Evolutionary conservation across 768 basidiomycete species (phyloP).

Genomic region (Serendipita indica): DNA sequence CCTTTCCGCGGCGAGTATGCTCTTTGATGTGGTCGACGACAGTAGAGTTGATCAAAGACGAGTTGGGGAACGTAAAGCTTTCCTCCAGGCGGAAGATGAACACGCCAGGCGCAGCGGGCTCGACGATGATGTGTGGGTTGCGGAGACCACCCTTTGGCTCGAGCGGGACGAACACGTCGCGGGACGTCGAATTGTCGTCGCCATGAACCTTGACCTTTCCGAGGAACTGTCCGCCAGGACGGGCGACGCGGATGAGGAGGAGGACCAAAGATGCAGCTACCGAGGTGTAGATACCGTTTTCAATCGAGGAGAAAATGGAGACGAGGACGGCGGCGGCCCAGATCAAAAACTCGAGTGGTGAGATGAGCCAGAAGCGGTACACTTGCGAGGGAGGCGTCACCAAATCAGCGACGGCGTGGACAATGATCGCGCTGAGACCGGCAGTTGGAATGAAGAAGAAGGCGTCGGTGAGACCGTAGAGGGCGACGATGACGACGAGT

Average conservation of each 20-base stretch:
- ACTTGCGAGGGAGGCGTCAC: constrained; percentile 71
- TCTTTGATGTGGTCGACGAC: constrained; percentile 72
- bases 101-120: constrained; percentile 70
- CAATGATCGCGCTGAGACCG: constrained; percentile 80
- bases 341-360: constrained; percentile 83
- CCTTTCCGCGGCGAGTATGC: constrained; percentile 60
- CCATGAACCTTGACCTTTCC: constrained; percentile 58
- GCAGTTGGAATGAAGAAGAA: constrained; percentile 83
- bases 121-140: constrained; percentile 56
- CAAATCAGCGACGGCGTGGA: constrained; percentile 80
- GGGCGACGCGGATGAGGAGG: constrained; percentile 72
- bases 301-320: constrained; percentile 86
- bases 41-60: constrained; percentile 47
- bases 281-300: constrained; percentile 82
- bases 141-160: constrained; percentile 30
- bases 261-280: constrained; percentile 65
- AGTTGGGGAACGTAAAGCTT: constrained; percentile 75
- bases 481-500: constrained; percentile 77
- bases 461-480: constrained; percentile 86
- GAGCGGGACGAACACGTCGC: constrained; percentile 79
- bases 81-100: constrained; percentile 88
- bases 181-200: constrained; percentile 24
- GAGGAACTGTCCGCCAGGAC: constrained; percentile 80
- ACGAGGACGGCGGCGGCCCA: constrained; percentile 77
- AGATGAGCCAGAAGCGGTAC: constrained; percentile 85